These are phyloP conservation scores for Cyclotella baltica DNA, from an alignment of 108 stramenopile species.

Conservation along the genomic window DNA sequence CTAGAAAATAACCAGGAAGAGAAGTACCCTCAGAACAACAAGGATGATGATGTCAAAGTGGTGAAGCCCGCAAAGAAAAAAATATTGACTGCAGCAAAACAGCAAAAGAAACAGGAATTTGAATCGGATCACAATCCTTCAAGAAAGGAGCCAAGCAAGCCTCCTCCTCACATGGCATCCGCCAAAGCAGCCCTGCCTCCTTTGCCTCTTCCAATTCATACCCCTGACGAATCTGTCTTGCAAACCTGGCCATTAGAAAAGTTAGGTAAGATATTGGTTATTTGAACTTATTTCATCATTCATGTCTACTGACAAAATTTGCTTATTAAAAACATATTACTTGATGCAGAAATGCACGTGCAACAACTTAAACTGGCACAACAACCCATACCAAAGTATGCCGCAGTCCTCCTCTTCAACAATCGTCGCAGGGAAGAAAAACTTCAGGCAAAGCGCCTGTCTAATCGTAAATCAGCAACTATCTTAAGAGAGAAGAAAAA, in stretches of 20 bases:
- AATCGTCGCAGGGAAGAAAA: neutral
- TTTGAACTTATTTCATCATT: neutral
- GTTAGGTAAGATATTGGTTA: neutral
- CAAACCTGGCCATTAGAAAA: neutral
- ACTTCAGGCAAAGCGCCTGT: neutral
- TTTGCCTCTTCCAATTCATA: neutral
- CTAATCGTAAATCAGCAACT: neutral
- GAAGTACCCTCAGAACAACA: too few relatives aligned
- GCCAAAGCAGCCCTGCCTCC: neutral
- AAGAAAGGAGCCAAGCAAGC: neutral
- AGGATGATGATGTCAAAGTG: too few relatives aligned
- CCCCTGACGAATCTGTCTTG: neutral
- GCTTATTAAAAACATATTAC: neutral
- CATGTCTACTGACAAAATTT: neutral
- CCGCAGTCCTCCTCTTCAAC: conserved; percentile 9
- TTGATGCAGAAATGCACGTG: neutral
- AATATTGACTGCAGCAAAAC: too few relatives aligned
- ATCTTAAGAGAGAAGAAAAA: neutral
- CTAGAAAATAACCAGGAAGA: too few relatives aligned
- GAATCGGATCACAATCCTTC: too few relatives aligned
- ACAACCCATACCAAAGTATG: neutral
- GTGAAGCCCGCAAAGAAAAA: too few relatives aligned
- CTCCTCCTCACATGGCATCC: neutral
- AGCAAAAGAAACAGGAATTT: neutral
- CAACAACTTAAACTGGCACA: neutral